Percentiles rank a stretch among this genome's conserved stretches.
phyloP scores from a whole-genome alignment of 208 protist species.

The Porcisia hertigi region DNA sequence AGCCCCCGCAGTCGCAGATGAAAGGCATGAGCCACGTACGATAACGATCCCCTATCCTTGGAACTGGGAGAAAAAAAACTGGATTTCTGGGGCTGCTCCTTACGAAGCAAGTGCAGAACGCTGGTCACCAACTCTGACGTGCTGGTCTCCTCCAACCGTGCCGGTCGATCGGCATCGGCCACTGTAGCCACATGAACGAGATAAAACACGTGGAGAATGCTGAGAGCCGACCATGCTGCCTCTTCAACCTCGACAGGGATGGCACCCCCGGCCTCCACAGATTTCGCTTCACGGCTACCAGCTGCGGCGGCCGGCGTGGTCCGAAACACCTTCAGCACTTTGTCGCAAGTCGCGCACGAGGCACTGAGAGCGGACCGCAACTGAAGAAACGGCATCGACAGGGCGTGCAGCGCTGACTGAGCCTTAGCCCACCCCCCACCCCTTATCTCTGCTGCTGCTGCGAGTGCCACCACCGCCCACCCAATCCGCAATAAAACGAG shows the following conservation, averaged over 20 bases:
- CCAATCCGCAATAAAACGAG: background rate
- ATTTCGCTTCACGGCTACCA: background rate
- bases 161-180: background rate
- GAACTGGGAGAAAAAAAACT: background rate
- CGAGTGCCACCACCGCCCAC: background rate
- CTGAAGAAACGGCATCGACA: slow-evolving; percentile 1
- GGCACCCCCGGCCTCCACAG: background rate
- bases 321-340: background rate
- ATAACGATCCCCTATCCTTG: background rate
- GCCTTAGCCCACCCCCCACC: background rate
- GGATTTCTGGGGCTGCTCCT: background rate
- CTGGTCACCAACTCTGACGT: slow-evolving; percentile 5
- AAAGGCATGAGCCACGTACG: background rate
- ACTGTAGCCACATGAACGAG: background rate
- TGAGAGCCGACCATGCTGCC: background rate
- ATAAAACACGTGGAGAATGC: slow-evolving; percentile 10
- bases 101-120: background rate
- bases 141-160: slow-evolving; percentile 2
- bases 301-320: background rate
- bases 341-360: background rate
- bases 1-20: background rate
- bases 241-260: background rate
- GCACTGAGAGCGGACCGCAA: background rate
- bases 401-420: background rate
- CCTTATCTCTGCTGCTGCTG: too few species aligned